phyloP scores from a whole-genome alignment of 805 yeast genomes.

The Ogataea ramenticola region DNA sequence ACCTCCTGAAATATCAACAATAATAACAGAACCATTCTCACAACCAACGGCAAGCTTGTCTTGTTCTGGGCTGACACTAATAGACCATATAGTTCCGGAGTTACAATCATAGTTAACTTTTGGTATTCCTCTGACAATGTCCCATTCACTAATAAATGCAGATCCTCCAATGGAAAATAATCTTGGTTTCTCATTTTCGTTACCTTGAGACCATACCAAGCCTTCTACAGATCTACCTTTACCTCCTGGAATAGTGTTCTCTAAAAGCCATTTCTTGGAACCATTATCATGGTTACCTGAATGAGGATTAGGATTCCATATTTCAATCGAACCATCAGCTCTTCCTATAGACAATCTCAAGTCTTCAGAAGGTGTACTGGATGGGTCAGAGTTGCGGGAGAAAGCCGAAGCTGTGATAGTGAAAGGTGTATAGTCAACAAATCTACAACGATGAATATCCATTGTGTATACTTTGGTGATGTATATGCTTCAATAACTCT shows the following conservation, averaged over 20 bases:
- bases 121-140: conserved; percentile 66
- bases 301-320: conserved; percentile 68
- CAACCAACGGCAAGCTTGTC: conserved; percentile 80
- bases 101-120: conserved; percentile 76
- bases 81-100: conserved; percentile 91
- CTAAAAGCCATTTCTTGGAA: conserved; percentile 68
- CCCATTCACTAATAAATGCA: conserved; percentile 88
- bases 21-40: conserved; percentile 86
- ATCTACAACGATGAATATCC: conserved; percentile 86
- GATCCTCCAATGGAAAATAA: conserved; percentile 94
- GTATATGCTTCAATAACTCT: too few relatives aligned
- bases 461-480: conserved; percentile 23
- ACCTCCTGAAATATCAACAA: conserved; percentile 82
- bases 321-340: conserved; percentile 89
- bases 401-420: conserved; percentile 77
- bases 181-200: conserved; percentile 36
- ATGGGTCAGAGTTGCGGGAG: conserved; percentile 42
- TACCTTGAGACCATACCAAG: conserved; percentile 60
- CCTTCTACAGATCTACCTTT: conserved; percentile 85
- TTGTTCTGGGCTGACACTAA: conserved; percentile 57
- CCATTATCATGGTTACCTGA: conserved; percentile 4
- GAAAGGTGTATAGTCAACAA: conserved; percentile 83
- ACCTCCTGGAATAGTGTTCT: conserved; percentile 67
- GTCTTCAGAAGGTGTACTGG: conserved; percentile 40
- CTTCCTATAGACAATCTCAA: conserved; percentile 86